Conservation (phyloP, 2,329 filamentous ascomycete species). For the Akanthomyces dipterigenus region DNA sequence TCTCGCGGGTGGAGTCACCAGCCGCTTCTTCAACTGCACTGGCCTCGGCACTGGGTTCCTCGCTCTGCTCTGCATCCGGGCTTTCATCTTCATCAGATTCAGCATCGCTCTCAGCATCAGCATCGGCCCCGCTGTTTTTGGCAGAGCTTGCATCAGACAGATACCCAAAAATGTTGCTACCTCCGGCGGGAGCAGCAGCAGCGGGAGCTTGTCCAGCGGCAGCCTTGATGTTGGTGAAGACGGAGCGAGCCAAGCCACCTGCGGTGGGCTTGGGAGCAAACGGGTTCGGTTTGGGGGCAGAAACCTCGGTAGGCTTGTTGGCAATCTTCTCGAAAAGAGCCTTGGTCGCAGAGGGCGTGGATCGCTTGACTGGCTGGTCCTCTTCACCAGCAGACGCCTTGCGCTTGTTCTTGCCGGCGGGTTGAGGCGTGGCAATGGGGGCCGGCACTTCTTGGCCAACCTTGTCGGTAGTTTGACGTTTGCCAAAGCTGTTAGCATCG, state of each 20-base stretch:
- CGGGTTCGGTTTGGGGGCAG: constrained; percentile 26
- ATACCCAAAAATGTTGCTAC: constrained; percentile 52
- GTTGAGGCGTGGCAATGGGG: constrained; percentile 20
- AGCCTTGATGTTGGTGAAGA: constrained; percentile 35
- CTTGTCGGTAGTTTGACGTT: constrained; percentile 40
- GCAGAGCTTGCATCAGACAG: constrained; percentile 50
- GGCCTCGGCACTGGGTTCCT: constrained; percentile 36
- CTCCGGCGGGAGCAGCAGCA: constrained; percentile 16
- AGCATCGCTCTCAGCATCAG: constrained; percentile 39
- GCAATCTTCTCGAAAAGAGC: constrained; percentile 52
- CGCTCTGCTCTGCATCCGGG: constrained; percentile 36
- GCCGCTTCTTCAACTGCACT: constrained; percentile 36
- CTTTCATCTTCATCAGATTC: constrained; percentile 37
- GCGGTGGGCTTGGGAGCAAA: constrained; percentile 31
- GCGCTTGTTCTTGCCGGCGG: constrained; percentile 44
- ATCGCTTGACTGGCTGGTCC: constrained; percentile 42
- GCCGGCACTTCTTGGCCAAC: constrained; percentile 30
- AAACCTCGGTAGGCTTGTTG: constrained; percentile 35
- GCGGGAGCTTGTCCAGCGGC: constrained; percentile 15
- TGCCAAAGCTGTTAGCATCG: constrained; percentile 34
- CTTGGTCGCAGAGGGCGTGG: constrained; percentile 47
- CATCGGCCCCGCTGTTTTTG: constrained; percentile 46
- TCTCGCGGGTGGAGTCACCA: constrained; percentile 30
- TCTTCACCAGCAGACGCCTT: constrained; percentile 44
- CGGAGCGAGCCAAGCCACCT: constrained; percentile 34